A percentile compares a stretch with the other conserved stretches of the same genome.
Conservation (phyloP, 208 protist species). For the Crithidia fasciculata region DNA sequence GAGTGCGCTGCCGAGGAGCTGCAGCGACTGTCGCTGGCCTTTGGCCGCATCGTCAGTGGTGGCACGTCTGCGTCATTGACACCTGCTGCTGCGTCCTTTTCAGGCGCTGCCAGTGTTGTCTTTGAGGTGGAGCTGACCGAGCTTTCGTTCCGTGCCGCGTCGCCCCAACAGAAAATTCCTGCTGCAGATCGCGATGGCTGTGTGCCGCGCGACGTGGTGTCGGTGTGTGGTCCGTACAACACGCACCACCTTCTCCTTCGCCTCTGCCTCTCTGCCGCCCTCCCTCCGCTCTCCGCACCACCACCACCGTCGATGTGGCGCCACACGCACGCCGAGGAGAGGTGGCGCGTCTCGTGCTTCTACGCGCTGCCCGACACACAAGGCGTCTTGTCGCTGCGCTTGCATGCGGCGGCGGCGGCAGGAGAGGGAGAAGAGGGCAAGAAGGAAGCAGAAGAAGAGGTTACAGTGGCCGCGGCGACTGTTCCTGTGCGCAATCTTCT, state of each 20-base stretch:
- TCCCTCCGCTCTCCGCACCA: neutral
- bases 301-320: neutral
- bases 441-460: no score
- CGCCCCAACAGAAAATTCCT: neutral
- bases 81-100: neutral
- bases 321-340: no score
- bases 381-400: neutral
- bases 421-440: neutral
- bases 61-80: neutral
- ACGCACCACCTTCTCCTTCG: neutral
- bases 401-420: neutral
- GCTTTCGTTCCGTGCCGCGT: slow-evolving; percentile 3
- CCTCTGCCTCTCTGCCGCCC: neutral
- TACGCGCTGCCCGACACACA: slow-evolving; percentile 8
- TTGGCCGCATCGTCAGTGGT: slow-evolving; percentile 6
- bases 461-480: slow-evolving; percentile 3
- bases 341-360: neutral
- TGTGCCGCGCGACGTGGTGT: neutral
- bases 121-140: slow-evolving; percentile 26
- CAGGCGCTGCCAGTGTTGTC: neutral
- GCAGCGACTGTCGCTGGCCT: slow-evolving; percentile 10
- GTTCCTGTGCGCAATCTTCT: slow-evolving; percentile 22
- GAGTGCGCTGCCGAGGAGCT: slow-evolving; percentile 11
- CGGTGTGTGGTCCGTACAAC: slow-evolving; percentile 23
- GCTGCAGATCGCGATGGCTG: neutral